Evolutionary conservation across 148 eudicot genomes (phyloP), one percentile per base, ranked within the genome.

Genomic region (Cornus controversa): DNA sequence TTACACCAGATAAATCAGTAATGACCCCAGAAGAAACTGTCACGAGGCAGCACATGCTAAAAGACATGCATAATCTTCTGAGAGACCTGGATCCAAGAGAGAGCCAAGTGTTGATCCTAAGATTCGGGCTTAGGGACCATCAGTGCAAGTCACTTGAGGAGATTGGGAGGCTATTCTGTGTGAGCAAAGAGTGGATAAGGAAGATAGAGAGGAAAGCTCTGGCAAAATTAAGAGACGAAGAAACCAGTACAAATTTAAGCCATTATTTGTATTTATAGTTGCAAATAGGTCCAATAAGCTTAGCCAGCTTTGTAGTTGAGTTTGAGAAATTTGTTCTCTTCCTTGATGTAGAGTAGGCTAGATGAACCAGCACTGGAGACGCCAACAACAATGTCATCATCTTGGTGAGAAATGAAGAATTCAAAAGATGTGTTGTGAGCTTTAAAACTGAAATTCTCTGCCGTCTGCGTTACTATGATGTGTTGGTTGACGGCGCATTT

Each of bases 131-230:
- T 50, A 75, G 79, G 37, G 88, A 87, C 28, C 86, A 81, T 29
- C 89, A 85, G n/a, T 71, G 91, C 79, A 91, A 85, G 83, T 89
- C 97, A 9, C 91, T 94, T 23, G 82, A 87, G 75, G 98, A 94
- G 73, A 86, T 94, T 24, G 98, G 98, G 50, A 87, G 79, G 83
- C 83, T 82, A 24, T 87, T 87, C 72, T 8, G 80, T 53, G 95
- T 92, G 29, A 94, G 95, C 89, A 94, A 94, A 83, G 97, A 94
- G 78, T 94, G 98, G 97, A 88, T 92, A 71, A 82, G 98, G 67
- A 85, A 78, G 82, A 80, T 88, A 72, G 95, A 94, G 79, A 84
- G 71, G 64, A 79, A 67, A 78, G 98, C 97, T 29, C 66, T 94
- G 57, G 76, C 83, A 50, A 91, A 91, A 81, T 80, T 94, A 66